These are phyloP conservation scores for Botrytis tulipae DNA, from an alignment of 2,329 filamentous ascomycete genomes.

Conservation along the genomic window DNA sequence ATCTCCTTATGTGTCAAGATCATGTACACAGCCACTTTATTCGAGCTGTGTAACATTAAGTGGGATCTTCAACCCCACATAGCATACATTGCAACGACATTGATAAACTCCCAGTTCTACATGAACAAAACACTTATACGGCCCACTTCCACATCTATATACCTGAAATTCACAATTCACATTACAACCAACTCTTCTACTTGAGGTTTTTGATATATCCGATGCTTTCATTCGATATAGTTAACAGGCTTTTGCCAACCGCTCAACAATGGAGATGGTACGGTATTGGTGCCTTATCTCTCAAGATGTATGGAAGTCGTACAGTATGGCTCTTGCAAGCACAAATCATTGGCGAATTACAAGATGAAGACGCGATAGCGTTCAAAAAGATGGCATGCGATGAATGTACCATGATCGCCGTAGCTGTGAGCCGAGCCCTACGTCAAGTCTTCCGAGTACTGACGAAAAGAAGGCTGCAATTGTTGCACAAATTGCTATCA, in stretches of 20 bases:
- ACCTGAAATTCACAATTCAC: neutral
- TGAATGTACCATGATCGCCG: conserved; percentile 9
- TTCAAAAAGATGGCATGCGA: conserved; percentile 9
- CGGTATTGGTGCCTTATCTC: neutral
- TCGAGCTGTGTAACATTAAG: neutral
- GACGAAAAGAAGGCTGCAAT: conserved; percentile 2
- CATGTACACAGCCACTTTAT: neutral
- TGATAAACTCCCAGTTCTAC: neutral
- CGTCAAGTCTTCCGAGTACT: neutral
- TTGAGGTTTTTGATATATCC: no score
- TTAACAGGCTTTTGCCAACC: no score
- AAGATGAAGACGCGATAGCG: neutral
- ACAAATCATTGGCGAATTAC: neutral
- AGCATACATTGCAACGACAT: neutral
- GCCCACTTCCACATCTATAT: neutral
- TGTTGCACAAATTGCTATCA: neutral
- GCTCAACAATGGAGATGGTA: conserved; percentile 1
- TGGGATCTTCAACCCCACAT: neutral
- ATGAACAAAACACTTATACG: neutral
- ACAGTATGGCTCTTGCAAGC: neutral
- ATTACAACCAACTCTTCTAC: fast-evolving
- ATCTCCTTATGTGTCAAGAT: neutral
- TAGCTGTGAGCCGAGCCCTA: neutral
- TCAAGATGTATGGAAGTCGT: neutral
- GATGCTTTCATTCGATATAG: neutral